Conservation (phyloP, 2,329 filamentous ascomycete species). For the Penicillium sp. region DNA sequence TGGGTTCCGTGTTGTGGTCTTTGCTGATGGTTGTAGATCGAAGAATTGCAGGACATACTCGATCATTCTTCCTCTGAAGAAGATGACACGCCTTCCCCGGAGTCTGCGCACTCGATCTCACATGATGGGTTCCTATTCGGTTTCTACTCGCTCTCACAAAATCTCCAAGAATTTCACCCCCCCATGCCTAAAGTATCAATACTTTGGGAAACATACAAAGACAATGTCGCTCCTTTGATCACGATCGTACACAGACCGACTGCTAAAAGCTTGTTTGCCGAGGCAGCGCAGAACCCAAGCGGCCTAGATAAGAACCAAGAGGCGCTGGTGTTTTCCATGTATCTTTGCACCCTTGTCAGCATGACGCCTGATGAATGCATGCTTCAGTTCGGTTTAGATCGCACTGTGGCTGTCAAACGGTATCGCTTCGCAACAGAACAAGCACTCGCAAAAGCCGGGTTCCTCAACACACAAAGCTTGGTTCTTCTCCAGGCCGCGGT, state of each 20-base stretch:
- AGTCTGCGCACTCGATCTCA: slow-evolving; percentile 42
- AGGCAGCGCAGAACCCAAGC: slow-evolving; percentile 52
- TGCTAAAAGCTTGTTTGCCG: slow-evolving; percentile 52
- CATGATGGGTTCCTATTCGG: slow-evolving; percentile 64
- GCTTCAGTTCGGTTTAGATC: slow-evolving; percentile 53
- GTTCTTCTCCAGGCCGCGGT: slow-evolving; percentile 64
- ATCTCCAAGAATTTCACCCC: slow-evolving; percentile 59
- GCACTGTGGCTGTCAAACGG: slow-evolving; percentile 50
- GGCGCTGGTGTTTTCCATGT: slow-evolving; percentile 63
- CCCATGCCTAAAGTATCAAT: slow-evolving; percentile 50
- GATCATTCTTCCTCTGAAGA: slow-evolving; percentile 60
- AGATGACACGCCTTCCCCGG: slow-evolving; percentile 53
- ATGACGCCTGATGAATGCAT: slow-evolving; percentile 45
- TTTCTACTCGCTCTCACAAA: slow-evolving; percentile 58
- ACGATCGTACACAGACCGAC: slow-evolving; percentile 62
- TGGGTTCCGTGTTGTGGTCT: not conserved
- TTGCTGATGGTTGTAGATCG: slow-evolving; percentile 46
- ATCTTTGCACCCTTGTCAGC: slow-evolving; percentile 56
- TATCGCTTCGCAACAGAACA: slow-evolving; percentile 67
- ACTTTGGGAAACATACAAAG: slow-evolving; percentile 61
- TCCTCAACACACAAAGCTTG: slow-evolving; percentile 63
- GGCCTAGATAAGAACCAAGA: slow-evolving; percentile 56
- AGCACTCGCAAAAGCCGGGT: slow-evolving; percentile 62
- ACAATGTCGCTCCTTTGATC: slow-evolving; percentile 63
- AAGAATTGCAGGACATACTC: slow-evolving; percentile 63